A percentile compares a stretch with the other conserved stretches of the same genome.
phyloP scores from a whole-genome alignment of 306 rosid genomes.

The Trifolium fragiferum region DNA sequence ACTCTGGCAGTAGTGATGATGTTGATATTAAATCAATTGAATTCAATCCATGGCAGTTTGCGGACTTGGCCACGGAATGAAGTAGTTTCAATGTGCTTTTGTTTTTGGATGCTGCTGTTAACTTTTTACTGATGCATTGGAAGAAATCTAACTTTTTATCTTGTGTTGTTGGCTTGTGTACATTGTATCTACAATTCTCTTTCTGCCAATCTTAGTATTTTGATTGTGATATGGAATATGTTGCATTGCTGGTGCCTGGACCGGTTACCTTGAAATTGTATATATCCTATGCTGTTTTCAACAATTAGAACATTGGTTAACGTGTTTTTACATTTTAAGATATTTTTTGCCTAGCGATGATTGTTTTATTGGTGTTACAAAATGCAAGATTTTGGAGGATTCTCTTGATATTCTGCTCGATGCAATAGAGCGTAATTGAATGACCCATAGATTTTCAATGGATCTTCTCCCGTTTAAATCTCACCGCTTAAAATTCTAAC shows the following conservation, averaged over 20 bases:
- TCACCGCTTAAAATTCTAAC: too few species aligned
- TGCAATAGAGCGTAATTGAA: not conserved
- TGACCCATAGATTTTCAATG: not conserved
- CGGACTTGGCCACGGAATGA: constrained; percentile 61
- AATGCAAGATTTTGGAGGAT: not conserved
- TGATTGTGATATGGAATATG: constrained; percentile 18
- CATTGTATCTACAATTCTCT: constrained; percentile 30
- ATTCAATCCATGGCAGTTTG: constrained; percentile 91
- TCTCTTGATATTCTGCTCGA: not conserved
- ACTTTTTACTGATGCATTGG: constrained; percentile 40
- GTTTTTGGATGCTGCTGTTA: constrained; percentile 40
- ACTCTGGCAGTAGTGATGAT: constrained; percentile 49
- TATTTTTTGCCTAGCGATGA: not conserved
- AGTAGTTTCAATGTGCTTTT: constrained; percentile 34
- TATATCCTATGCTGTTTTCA: constrained; percentile 1
- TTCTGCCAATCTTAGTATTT: constrained; percentile 33
- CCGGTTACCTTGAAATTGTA: constrained; percentile 33
- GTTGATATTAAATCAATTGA: constrained; percentile 57
- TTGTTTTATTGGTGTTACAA: not conserved
- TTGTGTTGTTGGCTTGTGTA: constrained; percentile 44
- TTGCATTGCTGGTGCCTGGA: constrained; percentile 8
- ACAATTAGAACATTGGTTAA: not conserved
- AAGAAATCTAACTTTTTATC: constrained; percentile 36
- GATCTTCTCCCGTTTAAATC: too few species aligned
- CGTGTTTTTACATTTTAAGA: not conserved